Evolutionary conservation across 225 moss, liverwort and hornwort species (phyloP).

Genomic region (Sphagnum tenellum): DNA sequence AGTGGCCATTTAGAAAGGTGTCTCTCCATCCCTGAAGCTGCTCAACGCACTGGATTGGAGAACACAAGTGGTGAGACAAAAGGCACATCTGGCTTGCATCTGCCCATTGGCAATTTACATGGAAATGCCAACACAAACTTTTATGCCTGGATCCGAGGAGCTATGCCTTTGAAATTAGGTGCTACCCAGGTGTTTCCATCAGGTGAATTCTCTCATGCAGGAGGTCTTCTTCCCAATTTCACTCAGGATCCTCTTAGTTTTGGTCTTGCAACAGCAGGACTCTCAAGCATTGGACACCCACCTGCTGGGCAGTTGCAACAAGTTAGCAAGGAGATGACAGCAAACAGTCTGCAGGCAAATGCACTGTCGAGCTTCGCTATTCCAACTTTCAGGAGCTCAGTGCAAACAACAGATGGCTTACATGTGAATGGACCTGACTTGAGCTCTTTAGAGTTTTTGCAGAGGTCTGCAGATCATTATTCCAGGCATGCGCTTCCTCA

Average conservation of each 20-base stretch:
- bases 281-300: constrained; percentile 3
- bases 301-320: constrained; percentile 15
- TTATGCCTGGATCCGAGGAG: constrained; percentile 35
- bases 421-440: constrained; percentile 32
- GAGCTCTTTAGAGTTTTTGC: constrained; percentile 42
- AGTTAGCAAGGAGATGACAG: constrained; percentile 17
- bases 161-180: constrained; percentile 17
- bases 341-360: constrained; percentile 17
- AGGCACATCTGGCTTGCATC: constrained; percentile 5
- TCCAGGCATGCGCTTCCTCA: constrained; percentile 8
- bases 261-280: constrained; percentile 10
- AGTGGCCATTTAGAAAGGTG: constrained; percentile 5
- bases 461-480: constrained; percentile 12
- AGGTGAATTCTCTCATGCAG: constrained; percentile 24
- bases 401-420: constrained; percentile 20
- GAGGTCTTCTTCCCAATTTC: constrained; percentile 9
- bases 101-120: constrained; percentile 2
- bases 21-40: not conserved
- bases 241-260: constrained; percentile 11
- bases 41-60: constrained; percentile 7
- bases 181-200: constrained; percentile 10
- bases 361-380: constrained; percentile 14
- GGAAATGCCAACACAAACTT: constrained; percentile 40
- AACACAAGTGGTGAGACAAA: not conserved
- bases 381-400: constrained; percentile 21